Evolutionary conservation across 768 basidiomycete genomes (phyloP), one percentile per base, ranked within the genome.

Genomic region (Pisolithus albus): DNA sequence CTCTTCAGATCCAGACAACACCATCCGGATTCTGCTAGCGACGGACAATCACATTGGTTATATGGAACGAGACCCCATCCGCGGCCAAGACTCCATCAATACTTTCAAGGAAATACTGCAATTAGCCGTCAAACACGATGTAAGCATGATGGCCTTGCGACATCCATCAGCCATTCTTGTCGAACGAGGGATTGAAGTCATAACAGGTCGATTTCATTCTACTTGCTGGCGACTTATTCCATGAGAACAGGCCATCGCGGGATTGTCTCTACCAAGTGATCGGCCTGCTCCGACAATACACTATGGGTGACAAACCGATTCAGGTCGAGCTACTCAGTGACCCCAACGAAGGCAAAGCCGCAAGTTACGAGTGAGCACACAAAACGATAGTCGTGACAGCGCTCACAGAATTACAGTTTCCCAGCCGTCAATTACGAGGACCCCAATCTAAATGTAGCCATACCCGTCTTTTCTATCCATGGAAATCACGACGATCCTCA

Each of bases 401-500:
- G 5, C 28, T 10, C 7, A 52, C 26, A 47, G 50, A 44, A 19
- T 1, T 21, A 6, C 59, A 97, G 93, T 15, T 99, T 97, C 63
- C 96, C 96, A 11, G 92, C 92, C 1, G 73, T 99, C 56, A 98
- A 99, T 67, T 97, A 97, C 62, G 93, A 99, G 67, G 95, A 99
- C 60, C 82, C 86, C 2, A 98, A 99, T 65, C 75, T 97, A 51
- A 99, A 99, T 64, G 78, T 99, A 47, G 83, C 82, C 4, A 91
- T 96, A n/a, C 96, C 96, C 3, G 88, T 98, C 26, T 99, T 99
- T 70, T 97, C 95, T 0, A 98, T 99, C 47, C 96, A 99, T 62
- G 96, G 96, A 40, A 99, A 99, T 63, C 96, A 99, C 68, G 96
- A 99, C 62, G 96, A 99, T 61, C 96, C 96, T 32, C 96, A 98